Percentiles rank a stretch among this genome's conserved stretches.
phyloP scores from a whole-genome alignment of 2,329 filamentous ascomycete species.

The Passalora sequoiae region DNA sequence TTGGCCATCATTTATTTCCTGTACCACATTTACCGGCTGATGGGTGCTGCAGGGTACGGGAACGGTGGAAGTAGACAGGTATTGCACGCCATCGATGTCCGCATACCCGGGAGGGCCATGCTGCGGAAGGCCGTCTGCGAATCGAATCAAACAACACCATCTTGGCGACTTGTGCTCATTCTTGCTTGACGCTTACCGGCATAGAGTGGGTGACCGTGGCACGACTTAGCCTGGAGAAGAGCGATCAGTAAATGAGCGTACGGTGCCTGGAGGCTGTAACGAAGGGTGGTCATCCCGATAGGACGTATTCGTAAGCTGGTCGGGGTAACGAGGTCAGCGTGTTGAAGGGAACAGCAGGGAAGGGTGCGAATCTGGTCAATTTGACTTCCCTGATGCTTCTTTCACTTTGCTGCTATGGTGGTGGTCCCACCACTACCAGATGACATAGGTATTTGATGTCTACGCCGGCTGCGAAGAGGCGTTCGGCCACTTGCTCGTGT shows the following conservation, averaged over 20 bases:
- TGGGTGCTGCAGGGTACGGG: slow-evolving; percentile 5
- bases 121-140: too few relatives aligned
- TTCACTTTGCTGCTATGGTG: slow-evolving; percentile 12
- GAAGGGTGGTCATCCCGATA: slow-evolving; percentile 18
- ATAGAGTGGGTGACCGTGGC: slow-evolving; percentile 23
- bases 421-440: slow-evolving; percentile 20
- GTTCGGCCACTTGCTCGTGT: slow-evolving; percentile 11
- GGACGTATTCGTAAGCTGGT: slow-evolving; percentile 20
- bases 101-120: too few relatives aligned
- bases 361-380: slow-evolving; percentile 23
- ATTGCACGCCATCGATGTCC: background rate
- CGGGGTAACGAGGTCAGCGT: slow-evolving; percentile 18
- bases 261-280: slow-evolving; percentile 14
- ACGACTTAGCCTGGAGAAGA: slow-evolving; percentile 23
- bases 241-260: slow-evolving; percentile 27
- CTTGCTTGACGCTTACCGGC: slow-evolving; percentile 11
- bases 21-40: background rate
- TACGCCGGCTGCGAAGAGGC: slow-evolving; percentile 18
- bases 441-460: slow-evolving; percentile 18
- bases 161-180: too few relatives aligned
- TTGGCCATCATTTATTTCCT: slow-evolving; percentile 22
- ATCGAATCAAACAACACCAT: too few relatives aligned
- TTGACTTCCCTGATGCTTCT: slow-evolving; percentile 19
- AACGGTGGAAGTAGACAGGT: background rate
- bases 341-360: slow-evolving; percentile 15